phyloP scores from a whole-genome alignment of 2,329 filamentous ascomycete species.

The Polytolypa hystricis region DNA sequence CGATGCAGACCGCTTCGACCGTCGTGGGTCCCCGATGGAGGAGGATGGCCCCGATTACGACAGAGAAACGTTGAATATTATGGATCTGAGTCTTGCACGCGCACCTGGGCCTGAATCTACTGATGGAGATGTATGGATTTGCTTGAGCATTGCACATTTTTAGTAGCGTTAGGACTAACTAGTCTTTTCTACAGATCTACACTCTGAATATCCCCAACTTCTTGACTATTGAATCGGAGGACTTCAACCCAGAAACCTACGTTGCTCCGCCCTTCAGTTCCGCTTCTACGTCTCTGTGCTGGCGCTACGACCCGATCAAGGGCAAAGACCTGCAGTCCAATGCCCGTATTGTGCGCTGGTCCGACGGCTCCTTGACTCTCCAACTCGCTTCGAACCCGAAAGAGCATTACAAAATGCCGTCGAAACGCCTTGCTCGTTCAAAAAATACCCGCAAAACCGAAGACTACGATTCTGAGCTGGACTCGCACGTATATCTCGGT shows the following conservation, averaged over 20 bases:
- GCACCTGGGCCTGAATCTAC: conserved; percentile 45
- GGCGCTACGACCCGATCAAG: conserved; percentile 53
- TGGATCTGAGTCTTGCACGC: conserved; percentile 46
- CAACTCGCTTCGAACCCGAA: conserved; percentile 52
- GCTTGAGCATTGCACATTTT: conserved; percentile 3
- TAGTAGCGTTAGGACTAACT: not conserved
- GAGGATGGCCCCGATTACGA: conserved; percentile 31
- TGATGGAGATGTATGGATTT: conserved; percentile 26
- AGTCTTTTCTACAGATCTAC: conserved; percentile 38
- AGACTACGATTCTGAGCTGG: conserved; percentile 44
- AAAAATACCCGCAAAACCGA: conserved; percentile 38
- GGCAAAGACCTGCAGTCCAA: conserved; percentile 51
- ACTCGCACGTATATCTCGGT: conserved; percentile 54
- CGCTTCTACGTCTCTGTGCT: conserved; percentile 53
- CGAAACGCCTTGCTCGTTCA: conserved; percentile 47
- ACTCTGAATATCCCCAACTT: conserved; percentile 54
- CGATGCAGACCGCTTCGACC: conserved; percentile 47
- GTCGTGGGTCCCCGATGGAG: conserved; percentile 36
- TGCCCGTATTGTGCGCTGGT: conserved; percentile 55
- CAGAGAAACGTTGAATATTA: conserved; percentile 40
- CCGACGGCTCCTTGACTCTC: conserved; percentile 54
- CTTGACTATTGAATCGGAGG: conserved; percentile 49
- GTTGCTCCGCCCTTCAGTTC: conserved; percentile 52
- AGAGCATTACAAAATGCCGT: conserved; percentile 49
- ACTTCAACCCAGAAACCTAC: conserved; percentile 51